These are phyloP conservation scores for Carpinus viminea DNA, from an alignment of 306 rosid species.

Conservation along the genomic window DNA sequence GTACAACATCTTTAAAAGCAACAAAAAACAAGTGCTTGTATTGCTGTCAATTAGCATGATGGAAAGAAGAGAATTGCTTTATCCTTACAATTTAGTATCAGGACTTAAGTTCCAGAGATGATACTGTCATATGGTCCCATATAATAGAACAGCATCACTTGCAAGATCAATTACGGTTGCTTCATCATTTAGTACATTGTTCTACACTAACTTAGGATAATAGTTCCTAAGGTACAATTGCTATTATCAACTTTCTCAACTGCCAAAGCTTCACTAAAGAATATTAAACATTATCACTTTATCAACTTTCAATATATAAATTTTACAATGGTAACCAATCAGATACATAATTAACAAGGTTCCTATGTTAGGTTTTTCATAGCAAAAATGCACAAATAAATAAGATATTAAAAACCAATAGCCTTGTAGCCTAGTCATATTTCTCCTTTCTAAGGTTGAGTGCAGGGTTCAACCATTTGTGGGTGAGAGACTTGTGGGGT, in stretches of 20 bases:
- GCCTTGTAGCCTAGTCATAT: not conserved
- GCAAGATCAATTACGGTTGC: not conserved
- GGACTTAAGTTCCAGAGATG: not conserved
- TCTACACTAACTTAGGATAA: not conserved
- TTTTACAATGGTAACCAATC: not conserved
- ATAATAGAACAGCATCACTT: not conserved
- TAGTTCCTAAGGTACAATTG: not conserved
- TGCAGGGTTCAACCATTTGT: not conserved
- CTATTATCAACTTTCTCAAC: not conserved
- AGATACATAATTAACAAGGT: not conserved
- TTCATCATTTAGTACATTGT: not conserved
- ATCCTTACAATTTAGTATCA: not conserved
- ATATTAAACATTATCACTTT: no score
- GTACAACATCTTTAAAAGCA: no score
- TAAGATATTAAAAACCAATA: not conserved
- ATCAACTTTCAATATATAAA: not conserved
- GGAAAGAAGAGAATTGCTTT: no score
- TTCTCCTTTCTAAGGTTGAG: not conserved
- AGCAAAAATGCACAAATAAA: not conserved
- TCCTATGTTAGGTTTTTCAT: not conserved
- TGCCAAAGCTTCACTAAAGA: no score
- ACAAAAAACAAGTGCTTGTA: no score
- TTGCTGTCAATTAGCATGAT: no score
- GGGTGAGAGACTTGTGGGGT: not conserved
- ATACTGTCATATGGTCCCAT: not conserved